These are phyloP conservation scores for Penicillium roqueforti DNA, from an alignment of 495 filamentous ascomycete species.

Conservation along the genomic window DNA sequence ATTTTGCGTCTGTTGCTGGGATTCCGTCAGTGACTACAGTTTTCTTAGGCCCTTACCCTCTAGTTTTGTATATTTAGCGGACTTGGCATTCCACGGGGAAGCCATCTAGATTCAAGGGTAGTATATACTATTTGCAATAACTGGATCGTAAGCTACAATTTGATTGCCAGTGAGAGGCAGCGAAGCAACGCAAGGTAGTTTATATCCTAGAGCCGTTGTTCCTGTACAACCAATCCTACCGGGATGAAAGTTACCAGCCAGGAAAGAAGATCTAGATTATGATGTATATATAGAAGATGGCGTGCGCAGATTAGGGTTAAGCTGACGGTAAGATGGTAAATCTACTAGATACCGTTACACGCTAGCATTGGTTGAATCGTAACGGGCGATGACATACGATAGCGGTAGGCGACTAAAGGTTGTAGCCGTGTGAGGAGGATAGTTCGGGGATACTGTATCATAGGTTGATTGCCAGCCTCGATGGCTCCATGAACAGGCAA, in stretches of 20 bases:
- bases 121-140: not conserved
- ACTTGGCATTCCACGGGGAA: not conserved
- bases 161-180: not conserved
- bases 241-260: not conserved
- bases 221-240: not conserved
- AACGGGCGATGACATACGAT: not conserved
- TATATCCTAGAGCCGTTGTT: not conserved
- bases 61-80: not conserved
- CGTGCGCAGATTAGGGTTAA: constrained; percentile 3
- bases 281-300: constrained; percentile 11
- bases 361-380: not conserved
- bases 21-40: not conserved
- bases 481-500: not conserved
- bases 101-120: not conserved
- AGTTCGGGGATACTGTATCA: too few species aligned
- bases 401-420: not conserved
- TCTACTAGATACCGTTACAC: not conserved
- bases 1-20: not conserved
- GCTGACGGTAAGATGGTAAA: not conserved
- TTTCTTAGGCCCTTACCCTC: too few species aligned
- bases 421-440: not conserved
- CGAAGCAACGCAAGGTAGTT: not conserved
- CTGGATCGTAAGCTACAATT: not conserved
- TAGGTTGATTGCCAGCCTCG: not conserved
- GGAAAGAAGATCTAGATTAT: constrained; percentile 12